These are phyloP conservation scores for Diaporthe citrichinensis DNA, from an alignment of 2,329 filamentous ascomycete genomes.

Conservation along the genomic window DNA sequence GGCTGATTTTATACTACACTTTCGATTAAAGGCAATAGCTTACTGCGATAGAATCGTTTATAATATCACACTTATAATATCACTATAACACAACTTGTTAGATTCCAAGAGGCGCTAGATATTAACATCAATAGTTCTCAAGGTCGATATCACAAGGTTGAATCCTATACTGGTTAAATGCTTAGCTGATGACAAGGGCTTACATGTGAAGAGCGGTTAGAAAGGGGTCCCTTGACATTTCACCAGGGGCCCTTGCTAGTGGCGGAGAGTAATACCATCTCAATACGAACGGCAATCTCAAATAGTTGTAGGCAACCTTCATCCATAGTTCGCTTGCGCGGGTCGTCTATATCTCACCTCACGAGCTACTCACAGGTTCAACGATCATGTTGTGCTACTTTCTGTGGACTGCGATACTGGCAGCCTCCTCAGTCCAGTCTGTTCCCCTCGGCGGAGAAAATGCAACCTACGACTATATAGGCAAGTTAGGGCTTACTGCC, in stretches of 20 bases:
- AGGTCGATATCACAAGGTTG: too few species aligned
- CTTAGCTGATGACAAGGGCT: not conserved
- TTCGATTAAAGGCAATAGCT: too few species aligned
- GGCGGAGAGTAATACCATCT: not conserved
- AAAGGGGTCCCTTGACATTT: not conserved
- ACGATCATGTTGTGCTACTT: not conserved
- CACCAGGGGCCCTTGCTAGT: not conserved
- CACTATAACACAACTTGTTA: too few species aligned
- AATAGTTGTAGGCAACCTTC: not conserved
- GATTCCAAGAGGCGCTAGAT: too few species aligned
- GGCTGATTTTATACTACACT: too few species aligned
- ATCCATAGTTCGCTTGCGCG: not conserved
- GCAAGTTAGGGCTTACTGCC: not conserved
- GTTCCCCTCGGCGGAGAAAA: not conserved
- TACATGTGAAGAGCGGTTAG: not conserved
- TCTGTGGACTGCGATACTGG: not conserved
- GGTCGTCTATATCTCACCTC: not conserved
- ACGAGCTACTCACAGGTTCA: too few species aligned
- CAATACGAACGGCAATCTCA: not conserved
- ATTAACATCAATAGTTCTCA: too few species aligned
- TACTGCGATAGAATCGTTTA: too few species aligned
- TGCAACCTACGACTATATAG: slow-evolving; percentile 12
- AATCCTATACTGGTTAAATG: too few species aligned
- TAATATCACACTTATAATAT: too few species aligned
- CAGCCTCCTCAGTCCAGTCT: not conserved